Percentiles rank a stretch among this genome's conserved stretches.
phyloP scores from a whole-genome alignment of 2,329 filamentous ascomycete genomes.

The Venturia asperata region DNA sequence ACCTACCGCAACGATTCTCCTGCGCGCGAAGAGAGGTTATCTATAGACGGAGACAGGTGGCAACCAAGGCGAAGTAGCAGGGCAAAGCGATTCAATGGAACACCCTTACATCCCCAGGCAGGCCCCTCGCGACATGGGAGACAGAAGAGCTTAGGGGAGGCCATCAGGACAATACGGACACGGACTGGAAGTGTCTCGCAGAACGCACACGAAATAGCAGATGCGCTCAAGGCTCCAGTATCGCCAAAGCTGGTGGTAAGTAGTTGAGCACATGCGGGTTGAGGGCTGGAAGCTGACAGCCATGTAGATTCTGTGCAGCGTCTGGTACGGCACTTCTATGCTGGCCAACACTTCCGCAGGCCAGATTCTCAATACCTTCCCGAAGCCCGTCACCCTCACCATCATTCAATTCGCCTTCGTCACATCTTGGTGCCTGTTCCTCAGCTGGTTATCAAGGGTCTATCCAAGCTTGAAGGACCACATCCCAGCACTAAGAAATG shows the following conservation, averaged over 20 bases:
- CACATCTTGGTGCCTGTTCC: slow-evolving; percentile 73
- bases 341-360: slow-evolving; percentile 97
- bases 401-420: slow-evolving; percentile 92
- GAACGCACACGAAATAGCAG: slow-evolving; percentile 88
- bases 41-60: slow-evolving; percentile 45
- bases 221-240: slow-evolving; percentile 81
- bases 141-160: slow-evolving; percentile 84
- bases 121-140: slow-evolving; percentile 45
- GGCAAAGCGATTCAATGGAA: slow-evolving; percentile 3
- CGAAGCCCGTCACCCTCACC: slow-evolving; percentile 85
- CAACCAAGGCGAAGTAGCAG: slow-evolving; percentile 51
- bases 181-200: slow-evolving; percentile 81
- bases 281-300: slow-evolving; percentile 26
- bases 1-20: slow-evolving; percentile 11
- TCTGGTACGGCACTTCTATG: slow-evolving; percentile 95
- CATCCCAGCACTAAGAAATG: slow-evolving; percentile 74
- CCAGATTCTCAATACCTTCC: slow-evolving; percentile 85
- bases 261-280: slow-evolving; percentile 21
- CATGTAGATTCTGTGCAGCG: slow-evolving; percentile 66
- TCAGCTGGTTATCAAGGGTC: slow-evolving; percentile 65
- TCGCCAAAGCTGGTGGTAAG: slow-evolving; percentile 80
- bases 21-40: neutral
- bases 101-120: neutral
- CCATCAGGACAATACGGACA: slow-evolving; percentile 73
- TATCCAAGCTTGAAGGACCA: slow-evolving; percentile 64